phyloP scores from a whole-genome alignment of 2,329 filamentous ascomycete species.

The Fusarium sambucinum region DNA sequence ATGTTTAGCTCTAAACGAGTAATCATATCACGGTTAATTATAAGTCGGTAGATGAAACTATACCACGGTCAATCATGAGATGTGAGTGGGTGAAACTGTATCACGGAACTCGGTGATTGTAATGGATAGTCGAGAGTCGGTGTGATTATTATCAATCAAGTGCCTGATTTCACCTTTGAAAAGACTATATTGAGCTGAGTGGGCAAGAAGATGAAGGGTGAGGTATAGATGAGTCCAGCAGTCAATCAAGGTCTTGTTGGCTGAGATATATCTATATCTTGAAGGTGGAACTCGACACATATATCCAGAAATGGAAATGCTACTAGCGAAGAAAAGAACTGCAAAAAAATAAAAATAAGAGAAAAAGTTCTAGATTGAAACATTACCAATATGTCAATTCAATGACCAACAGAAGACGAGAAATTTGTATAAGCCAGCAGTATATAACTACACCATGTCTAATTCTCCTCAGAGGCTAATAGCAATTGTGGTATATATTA shows the following conservation, averaged over 20 bases:
- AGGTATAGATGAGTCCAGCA: background rate
- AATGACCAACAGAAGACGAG: background rate
- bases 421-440: background rate
- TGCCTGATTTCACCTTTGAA: background rate
- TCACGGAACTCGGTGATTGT: background rate
- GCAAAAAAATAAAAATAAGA: background rate
- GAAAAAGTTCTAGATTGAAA: background rate
- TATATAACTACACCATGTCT: background rate
- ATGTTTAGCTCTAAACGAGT: background rate
- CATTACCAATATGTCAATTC: background rate
- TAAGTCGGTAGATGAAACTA: background rate
- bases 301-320: background rate
- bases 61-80: background rate
- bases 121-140: background rate
- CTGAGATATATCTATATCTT: background rate
- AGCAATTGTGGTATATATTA: background rate
- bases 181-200: background rate
- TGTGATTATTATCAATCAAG: background rate
- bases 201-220: background rate
- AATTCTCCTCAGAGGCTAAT: background rate
- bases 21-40: no score
- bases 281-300: background rate
- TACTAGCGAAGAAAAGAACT: background rate
- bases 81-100: background rate
- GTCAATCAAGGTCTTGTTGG: constrained; percentile 9